phyloP scores from a whole-genome alignment of 106 monocot species.

The Iris macrosiphon region DNA sequence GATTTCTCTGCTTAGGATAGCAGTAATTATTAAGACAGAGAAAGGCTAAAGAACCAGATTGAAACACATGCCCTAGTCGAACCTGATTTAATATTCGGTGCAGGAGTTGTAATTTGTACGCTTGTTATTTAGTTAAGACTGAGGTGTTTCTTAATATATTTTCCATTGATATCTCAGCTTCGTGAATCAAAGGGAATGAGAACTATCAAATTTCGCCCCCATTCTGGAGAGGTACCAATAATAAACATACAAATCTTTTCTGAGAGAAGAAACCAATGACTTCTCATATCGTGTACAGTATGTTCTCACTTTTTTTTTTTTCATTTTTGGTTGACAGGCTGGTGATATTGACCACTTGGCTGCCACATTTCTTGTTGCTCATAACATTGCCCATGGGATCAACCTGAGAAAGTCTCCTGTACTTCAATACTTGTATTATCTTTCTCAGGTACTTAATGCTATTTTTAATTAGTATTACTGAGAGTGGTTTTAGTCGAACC shows the following conservation, averaged over 20 bases:
- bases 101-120: not conserved
- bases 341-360: constrained; percentile 95
- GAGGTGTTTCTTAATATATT: not conserved
- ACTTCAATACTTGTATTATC: constrained; percentile 87
- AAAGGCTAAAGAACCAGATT: too few relatives aligned
- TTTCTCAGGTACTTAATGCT: constrained; percentile 54
- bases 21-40: too few relatives aligned
- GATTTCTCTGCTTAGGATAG: too few relatives aligned
- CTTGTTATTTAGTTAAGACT: not conserved
- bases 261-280: too few relatives aligned
- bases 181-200: constrained; percentile 97
- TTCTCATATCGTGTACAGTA: not conserved
- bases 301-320: constrained; percentile 7
- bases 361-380: constrained; percentile 72
- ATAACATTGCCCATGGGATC: constrained; percentile 85
- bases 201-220: constrained; percentile 90
- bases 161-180: constrained; percentile 33
- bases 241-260: not conserved
- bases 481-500: too few relatives aligned
- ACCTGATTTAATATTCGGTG: too few relatives aligned
- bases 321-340: constrained; percentile 27
- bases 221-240: constrained; percentile 73
- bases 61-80: too few relatives aligned
- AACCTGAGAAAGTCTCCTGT: constrained; percentile 89
- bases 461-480: not conserved